Conservation (phyloP, 192 early-diverging fungal genomes). For the Irineochytrium annulatum region DNA sequence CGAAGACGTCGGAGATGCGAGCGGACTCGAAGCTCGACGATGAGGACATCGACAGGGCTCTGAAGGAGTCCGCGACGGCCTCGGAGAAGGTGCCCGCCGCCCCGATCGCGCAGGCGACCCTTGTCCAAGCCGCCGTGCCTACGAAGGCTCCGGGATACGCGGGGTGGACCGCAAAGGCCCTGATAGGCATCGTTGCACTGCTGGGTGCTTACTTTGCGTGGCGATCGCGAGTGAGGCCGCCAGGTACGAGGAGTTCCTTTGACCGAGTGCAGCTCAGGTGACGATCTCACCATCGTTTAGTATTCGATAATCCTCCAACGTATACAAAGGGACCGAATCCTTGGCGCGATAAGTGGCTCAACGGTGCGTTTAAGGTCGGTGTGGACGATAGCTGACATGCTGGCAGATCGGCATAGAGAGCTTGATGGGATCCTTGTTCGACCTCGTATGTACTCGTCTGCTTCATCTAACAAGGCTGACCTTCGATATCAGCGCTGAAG, state of each 20-base stretch:
- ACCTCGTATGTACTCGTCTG: background rate
- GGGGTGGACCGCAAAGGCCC: background rate
- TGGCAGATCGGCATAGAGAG: background rate
- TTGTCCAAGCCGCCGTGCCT: too few species aligned
- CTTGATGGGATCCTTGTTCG: background rate
- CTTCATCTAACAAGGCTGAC: background rate
- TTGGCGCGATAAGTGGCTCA: background rate
- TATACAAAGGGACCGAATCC: background rate
- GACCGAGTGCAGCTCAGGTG: too few species aligned
- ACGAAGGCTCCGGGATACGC: background rate
- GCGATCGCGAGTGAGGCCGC: too few species aligned
- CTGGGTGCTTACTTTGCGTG: too few species aligned
- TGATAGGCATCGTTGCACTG: background rate
- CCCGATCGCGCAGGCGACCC: too few species aligned
- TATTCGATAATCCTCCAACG: too few species aligned
- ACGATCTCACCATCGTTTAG: too few species aligned
- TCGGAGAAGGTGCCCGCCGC: background rate
- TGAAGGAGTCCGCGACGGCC: background rate
- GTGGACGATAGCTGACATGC: background rate
- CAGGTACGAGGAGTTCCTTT: too few species aligned
- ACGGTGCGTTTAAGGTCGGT: background rate
- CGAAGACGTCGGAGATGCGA: background rate
- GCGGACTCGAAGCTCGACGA: background rate
- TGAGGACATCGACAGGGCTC: background rate
- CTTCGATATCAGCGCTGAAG: background rate